Evolutionary conservation across 192 early-diverging fungal species (phyloP).

Genomic region (Coemansia interrupta): DNA sequence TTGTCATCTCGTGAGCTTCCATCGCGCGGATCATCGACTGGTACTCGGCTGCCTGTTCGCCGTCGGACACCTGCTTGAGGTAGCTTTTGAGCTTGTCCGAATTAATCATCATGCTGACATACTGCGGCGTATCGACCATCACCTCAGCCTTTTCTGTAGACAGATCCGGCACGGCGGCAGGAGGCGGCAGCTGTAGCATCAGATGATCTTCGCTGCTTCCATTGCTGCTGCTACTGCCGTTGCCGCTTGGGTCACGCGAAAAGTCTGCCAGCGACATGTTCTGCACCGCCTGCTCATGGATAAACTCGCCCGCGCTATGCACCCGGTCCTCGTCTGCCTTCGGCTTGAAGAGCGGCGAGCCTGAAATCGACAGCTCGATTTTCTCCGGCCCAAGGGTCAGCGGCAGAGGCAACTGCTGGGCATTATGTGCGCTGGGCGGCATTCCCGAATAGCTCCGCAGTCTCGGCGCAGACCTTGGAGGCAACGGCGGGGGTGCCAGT

Average conservation of each 20-base stretch:
- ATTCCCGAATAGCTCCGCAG: slow-evolving; percentile 7
- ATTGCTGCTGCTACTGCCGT: neutral
- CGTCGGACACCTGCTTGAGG: slow-evolving; percentile 12
- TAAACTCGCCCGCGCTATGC: slow-evolving; percentile 31
- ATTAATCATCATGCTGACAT: slow-evolving; percentile 20
- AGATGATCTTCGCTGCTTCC: neutral
- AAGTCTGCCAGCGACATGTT: slow-evolving; percentile 30
- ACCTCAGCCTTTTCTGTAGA: slow-evolving; percentile 2
- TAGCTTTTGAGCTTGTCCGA: slow-evolving; percentile 18
- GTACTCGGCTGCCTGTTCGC: slow-evolving; percentile 3
- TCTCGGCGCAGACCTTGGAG: slow-evolving; percentile 1
- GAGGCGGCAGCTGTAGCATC: slow-evolving; percentile 14
- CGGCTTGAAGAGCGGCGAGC: slow-evolving; percentile 36
- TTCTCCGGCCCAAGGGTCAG: neutral
- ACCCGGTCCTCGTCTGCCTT: slow-evolving; percentile 3
- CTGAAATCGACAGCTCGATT: slow-evolving; percentile 20
- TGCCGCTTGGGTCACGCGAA: neutral
- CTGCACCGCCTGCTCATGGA: slow-evolving; percentile 40
- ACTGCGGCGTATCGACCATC: slow-evolving; percentile 16
- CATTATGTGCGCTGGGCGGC: neutral
- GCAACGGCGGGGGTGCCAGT: slow-evolving; percentile 10
- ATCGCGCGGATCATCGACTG: neutral
- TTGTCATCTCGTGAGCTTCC: neutral
- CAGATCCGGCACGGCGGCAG: neutral
- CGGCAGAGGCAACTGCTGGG: neutral